These are phyloP conservation scores for Nemania sp. DNA, from an alignment of 2,329 filamentous ascomycete species.

Conservation along the genomic window DNA sequence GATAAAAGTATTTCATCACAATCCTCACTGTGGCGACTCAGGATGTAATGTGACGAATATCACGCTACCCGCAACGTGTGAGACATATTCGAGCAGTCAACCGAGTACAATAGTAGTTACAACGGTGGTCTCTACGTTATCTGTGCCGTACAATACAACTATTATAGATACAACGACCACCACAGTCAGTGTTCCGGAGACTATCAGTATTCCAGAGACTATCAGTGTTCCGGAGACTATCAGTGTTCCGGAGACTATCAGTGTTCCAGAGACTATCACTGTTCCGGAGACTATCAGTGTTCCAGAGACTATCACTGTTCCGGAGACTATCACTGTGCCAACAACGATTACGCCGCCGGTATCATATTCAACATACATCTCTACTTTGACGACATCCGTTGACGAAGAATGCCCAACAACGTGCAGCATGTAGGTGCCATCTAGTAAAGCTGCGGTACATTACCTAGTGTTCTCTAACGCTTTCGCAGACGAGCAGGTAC, in stretches of 20 bases:
- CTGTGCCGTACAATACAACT: constrained; percentile 1
- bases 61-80: constrained; percentile 27
- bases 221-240: too few relatives aligned
- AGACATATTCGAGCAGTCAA: constrained; percentile 15
- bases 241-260: too few relatives aligned
- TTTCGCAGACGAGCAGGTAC: constrained; percentile 47
- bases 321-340: constrained; percentile 28
- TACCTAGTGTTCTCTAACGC: constrained; percentile 30
- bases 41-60: constrained; percentile 24
- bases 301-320: constrained; percentile 44
- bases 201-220: constrained; percentile 40
- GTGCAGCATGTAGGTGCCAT: constrained; percentile 50
- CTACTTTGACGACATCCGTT: constrained; percentile 7
- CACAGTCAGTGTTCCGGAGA: constrained; percentile 37
- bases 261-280: constrained; percentile 41
- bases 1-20: constrained; percentile 27
- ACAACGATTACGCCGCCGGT: constrained; percentile 12
- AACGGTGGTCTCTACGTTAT: constrained; percentile 3
- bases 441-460: neutral
- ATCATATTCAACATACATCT: constrained; percentile 16
- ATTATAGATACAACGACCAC: constrained; percentile 4
- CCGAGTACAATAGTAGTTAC: constrained; percentile 19
- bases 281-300: constrained; percentile 45
- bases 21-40: constrained; percentile 31
- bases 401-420: constrained; percentile 47